Conservation (phyloP, 352 stramenopile species). For the Pythium periplocum region DNA sequence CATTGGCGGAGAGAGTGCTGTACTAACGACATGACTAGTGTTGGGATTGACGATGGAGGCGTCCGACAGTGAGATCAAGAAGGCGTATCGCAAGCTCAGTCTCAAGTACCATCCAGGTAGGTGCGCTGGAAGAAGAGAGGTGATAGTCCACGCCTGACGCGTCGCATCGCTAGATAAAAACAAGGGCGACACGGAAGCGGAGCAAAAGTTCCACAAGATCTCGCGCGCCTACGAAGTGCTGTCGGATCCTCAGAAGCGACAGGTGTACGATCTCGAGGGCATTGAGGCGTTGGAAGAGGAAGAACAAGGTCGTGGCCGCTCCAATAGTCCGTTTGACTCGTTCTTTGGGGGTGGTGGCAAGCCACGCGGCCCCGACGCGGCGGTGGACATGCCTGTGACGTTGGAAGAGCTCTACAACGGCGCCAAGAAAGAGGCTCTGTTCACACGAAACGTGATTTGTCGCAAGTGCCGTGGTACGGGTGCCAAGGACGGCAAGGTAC, state of each 20-base stretch:
- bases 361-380: conserved; percentile 64
- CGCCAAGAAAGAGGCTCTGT: conserved; percentile 62
- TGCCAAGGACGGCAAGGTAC: conserved; percentile 76
- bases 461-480: conserved; percentile 79
- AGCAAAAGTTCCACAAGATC: conserved; percentile 89
- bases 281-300: conserved; percentile 83
- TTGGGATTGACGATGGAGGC: conserved; percentile 79
- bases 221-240: conserved; percentile 89
- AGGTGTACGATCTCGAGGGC: conserved; percentile 92
- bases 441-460: conserved; percentile 75
- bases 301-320: conserved; percentile 41
- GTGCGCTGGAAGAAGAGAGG: conserved; percentile 17
- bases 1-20: background rate
- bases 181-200: conserved; percentile 67
- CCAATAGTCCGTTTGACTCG: conserved; percentile 64
- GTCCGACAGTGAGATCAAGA: conserved; percentile 90
- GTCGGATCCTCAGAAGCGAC: conserved; percentile 83
- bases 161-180: conserved; percentile 64
- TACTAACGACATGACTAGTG: conserved; percentile 19
- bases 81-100: conserved; percentile 92
- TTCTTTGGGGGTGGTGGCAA: conserved; percentile 78
- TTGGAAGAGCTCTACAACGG: conserved; percentile 87
- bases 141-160: background rate
- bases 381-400: conserved; percentile 71
- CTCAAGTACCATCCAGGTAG: conserved; percentile 95